Evolutionary conservation across 345 rosid species (phyloP).

Genomic region (Heritiera fomes): DNA sequence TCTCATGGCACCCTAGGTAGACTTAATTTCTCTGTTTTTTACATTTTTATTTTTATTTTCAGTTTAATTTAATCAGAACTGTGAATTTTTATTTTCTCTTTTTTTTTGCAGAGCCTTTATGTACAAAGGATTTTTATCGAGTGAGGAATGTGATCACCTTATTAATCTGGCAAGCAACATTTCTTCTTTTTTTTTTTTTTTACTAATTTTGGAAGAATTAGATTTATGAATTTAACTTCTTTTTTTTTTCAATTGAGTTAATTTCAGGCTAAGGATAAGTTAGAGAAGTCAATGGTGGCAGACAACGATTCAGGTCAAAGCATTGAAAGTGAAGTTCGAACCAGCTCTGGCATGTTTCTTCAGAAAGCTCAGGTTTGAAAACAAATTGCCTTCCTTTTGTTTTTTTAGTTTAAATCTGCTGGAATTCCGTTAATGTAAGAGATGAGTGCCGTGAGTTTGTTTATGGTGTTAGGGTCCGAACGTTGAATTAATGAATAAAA

Average conservation of each 20-base stretch:
- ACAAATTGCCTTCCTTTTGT: not conserved
- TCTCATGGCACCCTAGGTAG: constrained; percentile 90
- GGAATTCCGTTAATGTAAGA: not conserved
- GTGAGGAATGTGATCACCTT: constrained; percentile 86
- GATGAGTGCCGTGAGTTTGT: not conserved
- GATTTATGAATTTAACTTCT: not conserved
- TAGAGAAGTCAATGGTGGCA: constrained; percentile 87
- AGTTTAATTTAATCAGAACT: not conserved
- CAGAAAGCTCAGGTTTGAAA: constrained; percentile 63
- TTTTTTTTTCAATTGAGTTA: constrained; percentile 6
- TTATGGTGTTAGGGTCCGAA: not conserved
- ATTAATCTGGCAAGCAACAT: constrained; percentile 56
- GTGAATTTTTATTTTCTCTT: not conserved
- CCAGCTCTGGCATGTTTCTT: constrained; percentile 94
- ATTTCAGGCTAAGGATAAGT: constrained; percentile 75
- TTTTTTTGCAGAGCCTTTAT: constrained; percentile 64
- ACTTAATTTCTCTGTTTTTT: not conserved
- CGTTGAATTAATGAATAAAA: not conserved
- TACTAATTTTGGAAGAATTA: not conserved
- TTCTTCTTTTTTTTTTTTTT: not conserved
- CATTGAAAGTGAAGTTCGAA: constrained; percentile 73
- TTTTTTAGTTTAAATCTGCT: not conserved
- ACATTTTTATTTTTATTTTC: not conserved
- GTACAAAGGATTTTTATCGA: constrained; percentile 65
- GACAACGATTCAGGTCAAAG: constrained; percentile 88